Evolutionary conservation across 2,329 filamentous ascomycete species (phyloP).

Genomic region (Pseudogymnoascus sp.): DNA sequence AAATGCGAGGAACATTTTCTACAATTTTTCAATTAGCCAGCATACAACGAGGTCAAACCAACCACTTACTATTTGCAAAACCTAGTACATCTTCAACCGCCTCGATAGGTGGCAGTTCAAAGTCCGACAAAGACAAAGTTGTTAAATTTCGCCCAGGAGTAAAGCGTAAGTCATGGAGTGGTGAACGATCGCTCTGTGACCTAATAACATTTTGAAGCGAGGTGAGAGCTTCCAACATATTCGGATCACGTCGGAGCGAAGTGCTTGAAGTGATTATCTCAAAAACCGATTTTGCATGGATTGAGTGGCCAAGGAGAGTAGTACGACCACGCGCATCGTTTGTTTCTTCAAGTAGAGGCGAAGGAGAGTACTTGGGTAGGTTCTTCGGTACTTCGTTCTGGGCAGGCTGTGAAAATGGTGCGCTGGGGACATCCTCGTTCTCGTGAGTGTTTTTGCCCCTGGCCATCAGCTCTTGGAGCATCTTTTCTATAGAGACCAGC

Average conservation of each 20-base stretch:
- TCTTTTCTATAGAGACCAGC: neutral
- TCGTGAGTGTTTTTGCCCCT: neutral
- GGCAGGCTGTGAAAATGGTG: neutral
- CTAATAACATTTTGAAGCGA: neutral
- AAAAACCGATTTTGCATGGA: constrained; percentile 14
- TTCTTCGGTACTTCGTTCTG: neutral
- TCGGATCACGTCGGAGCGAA: constrained; percentile 9
- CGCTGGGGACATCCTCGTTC: neutral
- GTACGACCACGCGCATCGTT: constrained; percentile 9
- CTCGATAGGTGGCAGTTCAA: constrained; percentile 15
- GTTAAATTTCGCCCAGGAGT: neutral
- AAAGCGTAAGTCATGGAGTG: neutral
- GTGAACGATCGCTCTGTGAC: neutral
- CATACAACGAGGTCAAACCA: neutral
- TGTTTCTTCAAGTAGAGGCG: neutral
- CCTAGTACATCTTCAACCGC: constrained; percentile 13
- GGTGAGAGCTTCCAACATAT: neutral
- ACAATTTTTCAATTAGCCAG: neutral
- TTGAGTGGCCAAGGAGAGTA: constrained; percentile 14
- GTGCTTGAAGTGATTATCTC: constrained; percentile 12
- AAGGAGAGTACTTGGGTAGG: neutral
- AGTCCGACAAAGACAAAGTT: neutral
- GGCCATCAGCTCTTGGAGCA: neutral
- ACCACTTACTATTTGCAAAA: constrained; percentile 9
- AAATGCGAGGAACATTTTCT: neutral